Evolutionary conservation across 805 yeast species (phyloP).

Genomic region (Metschnikowia baotianmanensis): DNA sequence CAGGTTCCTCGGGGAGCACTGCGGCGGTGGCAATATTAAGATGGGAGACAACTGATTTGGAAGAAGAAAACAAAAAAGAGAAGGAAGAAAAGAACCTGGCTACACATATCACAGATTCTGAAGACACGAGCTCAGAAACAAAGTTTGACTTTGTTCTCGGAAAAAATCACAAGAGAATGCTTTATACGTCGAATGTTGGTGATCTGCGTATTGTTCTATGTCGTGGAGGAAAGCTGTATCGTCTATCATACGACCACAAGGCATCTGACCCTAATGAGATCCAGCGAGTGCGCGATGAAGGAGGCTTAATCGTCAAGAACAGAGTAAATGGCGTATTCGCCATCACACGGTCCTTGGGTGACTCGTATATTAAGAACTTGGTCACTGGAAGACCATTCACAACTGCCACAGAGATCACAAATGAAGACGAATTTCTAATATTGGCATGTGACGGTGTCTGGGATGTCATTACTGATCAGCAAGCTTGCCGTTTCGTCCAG

Average conservation of each 20-base stretch:
- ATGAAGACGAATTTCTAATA: constrained; percentile 73
- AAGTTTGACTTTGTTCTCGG: constrained; percentile 49
- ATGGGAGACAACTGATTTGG: constrained; percentile 57
- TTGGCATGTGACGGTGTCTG: constrained; percentile 96
- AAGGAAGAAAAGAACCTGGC: too few species aligned
- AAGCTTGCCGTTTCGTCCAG: constrained; percentile 72
- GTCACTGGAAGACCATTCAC: constrained; percentile 93
- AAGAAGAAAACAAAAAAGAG: too few species aligned
- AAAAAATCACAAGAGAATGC: constrained; percentile 59
- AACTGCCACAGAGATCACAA: constrained; percentile 72
- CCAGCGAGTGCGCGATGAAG: constrained; percentile 68
- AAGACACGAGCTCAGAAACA: background rate
- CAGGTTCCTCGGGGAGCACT: constrained; percentile 86
- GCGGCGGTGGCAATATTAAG: constrained; percentile 91
- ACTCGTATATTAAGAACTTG: constrained; percentile 82
- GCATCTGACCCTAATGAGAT: constrained; percentile 80
- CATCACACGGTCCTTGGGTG: constrained; percentile 91
- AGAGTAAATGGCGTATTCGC: constrained; percentile 96
- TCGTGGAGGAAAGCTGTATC: constrained; percentile 68
- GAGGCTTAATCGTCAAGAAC: constrained; percentile 86
- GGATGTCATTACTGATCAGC: constrained; percentile 88
- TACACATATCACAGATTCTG: constrained; percentile 1
- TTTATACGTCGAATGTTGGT: constrained; percentile 94
- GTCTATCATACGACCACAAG: constrained; percentile 91
- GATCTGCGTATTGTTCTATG: constrained; percentile 83